Evolutionary conservation across 1,284 basidiomycete genomes (phyloP), one percentile per base, ranked within the genome.

Genomic region (Somion occarium): DNA sequence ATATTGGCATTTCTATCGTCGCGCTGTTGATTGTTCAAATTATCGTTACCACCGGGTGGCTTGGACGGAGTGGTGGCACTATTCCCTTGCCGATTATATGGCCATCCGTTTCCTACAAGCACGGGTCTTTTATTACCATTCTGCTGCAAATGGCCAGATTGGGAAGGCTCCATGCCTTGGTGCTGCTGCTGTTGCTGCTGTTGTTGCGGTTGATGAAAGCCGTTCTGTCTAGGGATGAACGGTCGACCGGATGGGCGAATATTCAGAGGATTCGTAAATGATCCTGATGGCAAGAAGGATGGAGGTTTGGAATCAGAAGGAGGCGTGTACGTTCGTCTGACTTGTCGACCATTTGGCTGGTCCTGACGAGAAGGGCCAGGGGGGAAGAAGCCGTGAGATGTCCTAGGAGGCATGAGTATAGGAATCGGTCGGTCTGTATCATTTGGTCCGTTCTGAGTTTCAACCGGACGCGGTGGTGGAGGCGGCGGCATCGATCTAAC

Each of bases 201-300:
- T n/a, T n/a, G n/a, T 13, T 13, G 4, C 15, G 42, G 20, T 23
- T 41, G 15, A 19, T 13, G 19, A 5, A 13, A 22, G 19, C 42
- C 13, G 22, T 22, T 19, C 42, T 13, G 18, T 22, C 19, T n/a
- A 23, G 42, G 42, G 5, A 5, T 7, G 15, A 23, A 42, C 4
- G 49, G 41, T 23, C 39, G 15, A 15, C 22, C 46, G 15, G 55
- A 37, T 7, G 80, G 76, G 26, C 72, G 68, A 46, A 82, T 81
- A 44, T 69, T 70, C 38, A 82, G 61, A 24, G 78, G 77, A 58
- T 81, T 82, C 0, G 68, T 71, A 26, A 70, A 60, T 5, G 76
- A 69, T 3, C 72, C 72, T 3, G 66, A 59, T 18, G 70, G 59
- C 23, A 73, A 69, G 52, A 68, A 69, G 3, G 66, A 67, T 22